Conservation (phyloP, 345 rosid genomes). For the Sisymbrium irio region DNA sequence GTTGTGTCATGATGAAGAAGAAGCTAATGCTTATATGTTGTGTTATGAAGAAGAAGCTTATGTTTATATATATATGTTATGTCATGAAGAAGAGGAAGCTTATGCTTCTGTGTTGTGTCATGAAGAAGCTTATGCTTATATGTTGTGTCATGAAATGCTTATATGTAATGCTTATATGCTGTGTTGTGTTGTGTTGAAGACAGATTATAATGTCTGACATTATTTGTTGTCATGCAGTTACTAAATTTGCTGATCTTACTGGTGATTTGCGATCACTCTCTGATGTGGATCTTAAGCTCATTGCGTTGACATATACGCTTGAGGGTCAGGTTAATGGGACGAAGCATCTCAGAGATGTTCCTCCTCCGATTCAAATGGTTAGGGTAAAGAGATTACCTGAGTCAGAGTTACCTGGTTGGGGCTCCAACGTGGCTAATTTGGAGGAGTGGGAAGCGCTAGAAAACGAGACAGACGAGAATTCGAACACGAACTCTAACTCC, state of each 20-base stretch:
- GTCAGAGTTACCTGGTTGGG: constrained; percentile 95
- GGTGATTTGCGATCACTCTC: constrained; percentile 93
- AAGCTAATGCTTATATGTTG: too few relatives aligned
- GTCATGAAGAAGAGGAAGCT: too few relatives aligned
- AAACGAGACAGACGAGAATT: constrained; percentile 45
- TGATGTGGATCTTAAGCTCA: constrained; percentile 75
- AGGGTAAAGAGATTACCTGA: constrained; percentile 79
- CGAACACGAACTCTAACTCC: constrained; percentile 51
- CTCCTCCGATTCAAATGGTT: constrained; percentile 76
- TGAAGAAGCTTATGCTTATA: too few relatives aligned
- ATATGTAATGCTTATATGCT: too few relatives aligned
- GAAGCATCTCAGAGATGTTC: constrained; percentile 61
- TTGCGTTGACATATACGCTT: constrained; percentile 77
- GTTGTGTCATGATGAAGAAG: too few relatives aligned
- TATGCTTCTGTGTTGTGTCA: too few relatives aligned
- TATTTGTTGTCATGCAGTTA: constrained; percentile 36
- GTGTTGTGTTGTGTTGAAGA: background rate
- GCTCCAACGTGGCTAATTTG: constrained; percentile 81
- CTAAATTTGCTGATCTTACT: constrained; percentile 80
- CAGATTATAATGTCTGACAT: background rate
- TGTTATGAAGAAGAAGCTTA: too few relatives aligned
- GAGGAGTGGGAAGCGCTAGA: constrained; percentile 95
- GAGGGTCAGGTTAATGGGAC: constrained; percentile 88
- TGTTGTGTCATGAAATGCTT: background rate
- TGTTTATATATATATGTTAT: too few relatives aligned